Evolutionary conservation across 1,284 basidiomycete genomes (phyloP), one percentile per base, ranked within the genome.

Genomic region (Trichosporon asahii): DNA sequence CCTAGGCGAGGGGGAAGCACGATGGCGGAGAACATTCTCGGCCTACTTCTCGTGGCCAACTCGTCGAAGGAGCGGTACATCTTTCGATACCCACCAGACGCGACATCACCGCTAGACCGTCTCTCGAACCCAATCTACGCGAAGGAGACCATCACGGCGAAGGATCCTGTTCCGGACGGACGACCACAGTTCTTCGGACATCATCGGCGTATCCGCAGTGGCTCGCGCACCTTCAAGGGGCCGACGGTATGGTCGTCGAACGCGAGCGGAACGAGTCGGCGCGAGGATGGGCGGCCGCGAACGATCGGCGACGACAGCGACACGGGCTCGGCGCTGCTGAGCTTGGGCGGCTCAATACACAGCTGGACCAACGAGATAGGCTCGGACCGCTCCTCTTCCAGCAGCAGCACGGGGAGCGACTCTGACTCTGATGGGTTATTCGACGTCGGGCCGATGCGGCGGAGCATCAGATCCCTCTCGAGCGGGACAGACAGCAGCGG

Each of bases 1-100:
- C 57, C 27, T 31, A n/a, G 57, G 18, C 27, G 57, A 31, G 57
- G 29, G 57, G 15, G 57, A n/a, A 29, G 29, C 57, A 61, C 14
- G 27, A 82, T 82, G 81, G 79, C 77, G 27, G 80, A 81, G 66
- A 79, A 82, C 71, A 78, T 82, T 72, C 80, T 84, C 64, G 83
- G 81, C 37, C 69, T 83, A 40, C 75, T 82, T 29, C 75, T 83
- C 66, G 79, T 83, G 66, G 78, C 81, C 33, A 77, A 78, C 44
- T 77, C 78, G 9, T 77, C 76, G 25, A 72, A 75, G 31, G 81
- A 79, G 14, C 75, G 77, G 23, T 76, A 76, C 72, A 77, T 81
- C 68, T 81, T 81, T 69, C 78, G 79, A 37, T 81, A 80, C 64
- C 80, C 81, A 27, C 80, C 82, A 4, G 80, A 81, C 70, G 79